Conservation (phyloP, 2,329 filamentous ascomycete species). For the Didymella glomerata region DNA sequence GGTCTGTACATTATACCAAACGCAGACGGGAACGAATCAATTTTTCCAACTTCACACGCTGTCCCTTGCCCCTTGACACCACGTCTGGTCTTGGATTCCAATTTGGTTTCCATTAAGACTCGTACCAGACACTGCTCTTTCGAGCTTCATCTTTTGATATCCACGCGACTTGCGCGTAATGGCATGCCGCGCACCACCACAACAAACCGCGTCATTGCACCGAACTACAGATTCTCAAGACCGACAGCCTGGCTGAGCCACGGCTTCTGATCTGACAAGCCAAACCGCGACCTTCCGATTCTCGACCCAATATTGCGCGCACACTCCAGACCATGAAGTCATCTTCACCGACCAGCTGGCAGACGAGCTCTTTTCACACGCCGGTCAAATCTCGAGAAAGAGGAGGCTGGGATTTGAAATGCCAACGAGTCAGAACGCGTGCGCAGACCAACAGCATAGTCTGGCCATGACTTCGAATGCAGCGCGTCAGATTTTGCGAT, state of each 20-base stretch:
- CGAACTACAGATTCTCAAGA: neutral
- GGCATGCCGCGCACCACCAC: too few species aligned
- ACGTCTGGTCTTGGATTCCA: neutral
- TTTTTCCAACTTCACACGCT: conserved; percentile 49
- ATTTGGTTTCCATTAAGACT: conserved; percentile 3
- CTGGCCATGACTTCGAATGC: too few species aligned
- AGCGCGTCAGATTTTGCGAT: too few species aligned
- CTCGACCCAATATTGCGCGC: too few species aligned
- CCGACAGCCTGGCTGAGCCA: neutral
- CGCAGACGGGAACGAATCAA: conserved; percentile 53
- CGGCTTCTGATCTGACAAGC: neutral
- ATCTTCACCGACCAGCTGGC: too few species aligned
- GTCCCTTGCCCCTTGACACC: neutral
- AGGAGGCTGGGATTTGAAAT: too few species aligned
- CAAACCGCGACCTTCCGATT: neutral
- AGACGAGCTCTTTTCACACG: too few species aligned
- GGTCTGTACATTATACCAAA: conserved; percentile 55
- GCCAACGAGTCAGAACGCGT: too few species aligned
- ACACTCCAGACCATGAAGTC: too few species aligned
- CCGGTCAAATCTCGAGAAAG: too few species aligned
- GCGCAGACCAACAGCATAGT: too few species aligned
- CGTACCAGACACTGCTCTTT: conserved; percentile 6
- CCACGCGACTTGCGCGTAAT: neutral
- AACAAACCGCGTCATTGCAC: neutral
- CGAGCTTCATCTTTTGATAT: neutral